phyloP scores from a whole-genome alignment of 768 basidiomycete genomes.

The Trametes villosa region DNA sequence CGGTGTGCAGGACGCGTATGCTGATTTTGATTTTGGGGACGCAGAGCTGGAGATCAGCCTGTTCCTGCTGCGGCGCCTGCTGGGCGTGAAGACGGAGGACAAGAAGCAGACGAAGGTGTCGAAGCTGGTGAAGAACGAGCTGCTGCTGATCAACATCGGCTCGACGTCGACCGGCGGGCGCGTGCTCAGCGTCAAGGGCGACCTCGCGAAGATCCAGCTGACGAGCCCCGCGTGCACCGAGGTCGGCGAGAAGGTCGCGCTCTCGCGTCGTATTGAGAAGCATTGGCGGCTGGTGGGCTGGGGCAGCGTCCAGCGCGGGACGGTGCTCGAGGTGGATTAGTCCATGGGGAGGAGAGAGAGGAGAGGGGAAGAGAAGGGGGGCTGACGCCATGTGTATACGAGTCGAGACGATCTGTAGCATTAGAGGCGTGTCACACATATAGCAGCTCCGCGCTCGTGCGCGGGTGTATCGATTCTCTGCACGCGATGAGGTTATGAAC shows the following conservation, averaged over 20 bases:
- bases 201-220: slow-evolving; percentile 91
- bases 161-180: slow-evolving; percentile 97
- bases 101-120: slow-evolving; percentile 97
- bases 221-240: slow-evolving; percentile 97
- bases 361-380: slow-evolving; percentile 8
- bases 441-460: slow-evolving; percentile 14
- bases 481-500: not conserved
- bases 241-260: slow-evolving; percentile 95
- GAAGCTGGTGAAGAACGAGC: slow-evolving; percentile 89
- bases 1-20: not conserved
- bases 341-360: no score
- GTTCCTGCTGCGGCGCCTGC: slow-evolving; percentile 91
- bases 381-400: slow-evolving; percentile 6
- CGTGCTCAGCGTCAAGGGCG: slow-evolving; percentile 91
- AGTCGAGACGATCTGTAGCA: slow-evolving; percentile 29
- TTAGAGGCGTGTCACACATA: slow-evolving; percentile 30
- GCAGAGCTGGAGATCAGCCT: slow-evolving; percentile 89
- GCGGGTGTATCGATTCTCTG: slow-evolving; percentile 12
- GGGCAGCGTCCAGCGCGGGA: slow-evolving; percentile 87
- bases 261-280: slow-evolving; percentile 94
- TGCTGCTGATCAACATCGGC: slow-evolving; percentile 96
- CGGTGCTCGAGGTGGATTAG: slow-evolving; percentile 80
- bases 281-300: slow-evolving; percentile 93
- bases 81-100: slow-evolving; percentile 99
- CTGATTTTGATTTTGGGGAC: not conserved